Conservation (phyloP, 129 eudicot genomes). For the Apium graveolens region DNA sequence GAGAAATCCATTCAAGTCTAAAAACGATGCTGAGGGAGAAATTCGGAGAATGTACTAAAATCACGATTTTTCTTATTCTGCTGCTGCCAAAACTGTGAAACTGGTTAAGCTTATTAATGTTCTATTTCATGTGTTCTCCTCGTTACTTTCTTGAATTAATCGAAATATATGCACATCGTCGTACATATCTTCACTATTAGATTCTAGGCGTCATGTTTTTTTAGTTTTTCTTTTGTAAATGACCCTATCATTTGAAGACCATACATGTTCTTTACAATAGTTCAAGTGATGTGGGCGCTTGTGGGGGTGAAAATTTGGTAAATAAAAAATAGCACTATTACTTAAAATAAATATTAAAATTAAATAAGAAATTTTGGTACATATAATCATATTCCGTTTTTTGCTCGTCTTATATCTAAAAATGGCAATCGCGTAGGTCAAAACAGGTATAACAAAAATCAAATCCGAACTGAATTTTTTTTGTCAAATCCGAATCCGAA, state of each 20-base stretch:
- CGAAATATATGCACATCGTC: no score
- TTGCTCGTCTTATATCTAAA: no score
- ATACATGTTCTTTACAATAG: not conserved
- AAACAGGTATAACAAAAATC: no score
- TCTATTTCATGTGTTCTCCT: not conserved
- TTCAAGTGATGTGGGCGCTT: not conserved
- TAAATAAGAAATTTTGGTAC: no score
- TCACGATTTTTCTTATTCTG: not conserved
- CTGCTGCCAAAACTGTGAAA: not conserved
- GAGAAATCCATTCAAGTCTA: not conserved
- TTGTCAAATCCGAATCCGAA: no score
- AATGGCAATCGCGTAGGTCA: no score
- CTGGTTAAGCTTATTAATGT: not conserved
- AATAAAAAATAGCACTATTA: no score
- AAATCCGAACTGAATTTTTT: no score
- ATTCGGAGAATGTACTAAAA: not conserved
- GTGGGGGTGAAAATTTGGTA: no score
- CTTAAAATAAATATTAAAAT: no score
- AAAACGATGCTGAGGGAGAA: not conserved
- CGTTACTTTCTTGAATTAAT: not conserved
- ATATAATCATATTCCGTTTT: no score
- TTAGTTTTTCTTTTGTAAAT: not conserved
- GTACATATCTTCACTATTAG: not conserved
- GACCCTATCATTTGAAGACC: not conserved
- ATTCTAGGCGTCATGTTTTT: not conserved